Evolutionary conservation across 352 stramenopile genomes (phyloP).

Genomic region (Phytophthora lateralis): DNA sequence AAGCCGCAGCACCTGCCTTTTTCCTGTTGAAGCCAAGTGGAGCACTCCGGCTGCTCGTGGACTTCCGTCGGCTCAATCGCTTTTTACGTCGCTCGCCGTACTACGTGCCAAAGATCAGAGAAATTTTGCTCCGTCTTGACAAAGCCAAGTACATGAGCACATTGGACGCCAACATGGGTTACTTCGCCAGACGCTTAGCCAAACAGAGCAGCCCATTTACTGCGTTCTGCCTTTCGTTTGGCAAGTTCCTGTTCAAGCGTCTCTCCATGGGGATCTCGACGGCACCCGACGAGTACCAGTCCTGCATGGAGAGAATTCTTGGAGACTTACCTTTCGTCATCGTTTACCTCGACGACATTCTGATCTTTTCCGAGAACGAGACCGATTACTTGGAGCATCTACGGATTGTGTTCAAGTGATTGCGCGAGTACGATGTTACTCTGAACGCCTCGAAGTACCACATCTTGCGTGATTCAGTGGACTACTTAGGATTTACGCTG

Average conservation of each 20-base stretch:
- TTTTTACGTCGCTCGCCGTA: slow-evolving; percentile 1
- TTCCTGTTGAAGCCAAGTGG: slow-evolving; percentile 10
- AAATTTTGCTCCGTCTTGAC: slow-evolving; percentile 4
- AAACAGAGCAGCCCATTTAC: background rate
- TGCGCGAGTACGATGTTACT: background rate
- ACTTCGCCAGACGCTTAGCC: background rate
- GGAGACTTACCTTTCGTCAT: background rate
- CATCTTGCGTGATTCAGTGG: background rate
- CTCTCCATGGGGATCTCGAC: background rate
- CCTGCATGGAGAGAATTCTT: background rate
- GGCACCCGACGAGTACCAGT: no score
- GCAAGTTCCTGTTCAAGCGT: background rate
- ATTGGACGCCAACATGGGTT: background rate
- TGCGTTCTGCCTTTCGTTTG: background rate
- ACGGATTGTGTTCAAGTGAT: background rate
- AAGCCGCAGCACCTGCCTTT: slow-evolving; percentile 9
- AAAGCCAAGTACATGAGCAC: background rate
- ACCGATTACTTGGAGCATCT: background rate
- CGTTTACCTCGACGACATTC: background rate
- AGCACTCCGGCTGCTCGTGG: slow-evolving; percentile 2
- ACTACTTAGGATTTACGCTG: background rate
- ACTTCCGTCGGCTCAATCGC: background rate
- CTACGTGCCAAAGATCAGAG: slow-evolving; percentile 8
- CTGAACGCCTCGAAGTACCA: background rate
- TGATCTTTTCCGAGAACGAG: background rate